These are phyloP conservation scores for Oenanthe javanica DNA, from an alignment of 140 eudicot species.

Conservation along the genomic window DNA sequence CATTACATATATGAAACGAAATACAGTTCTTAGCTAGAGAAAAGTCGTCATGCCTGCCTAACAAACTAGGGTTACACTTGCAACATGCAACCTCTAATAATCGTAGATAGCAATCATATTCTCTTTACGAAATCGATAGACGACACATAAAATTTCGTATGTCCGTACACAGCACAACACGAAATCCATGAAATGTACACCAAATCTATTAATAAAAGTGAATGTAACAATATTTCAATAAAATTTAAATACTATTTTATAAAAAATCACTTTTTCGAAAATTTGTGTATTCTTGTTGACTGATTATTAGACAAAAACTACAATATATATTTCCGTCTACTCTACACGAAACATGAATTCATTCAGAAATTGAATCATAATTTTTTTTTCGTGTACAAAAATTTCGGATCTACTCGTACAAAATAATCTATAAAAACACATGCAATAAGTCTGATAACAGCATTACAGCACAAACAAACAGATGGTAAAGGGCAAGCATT, in stretches of 20 bases:
- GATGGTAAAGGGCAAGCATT: neutral
- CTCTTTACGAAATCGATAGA: too few species aligned
- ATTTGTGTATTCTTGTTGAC: neutral
- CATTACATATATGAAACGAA: neutral
- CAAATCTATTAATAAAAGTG: too few species aligned
- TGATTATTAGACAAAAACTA: neutral
- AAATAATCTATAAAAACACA: neutral
- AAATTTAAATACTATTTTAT: too few species aligned
- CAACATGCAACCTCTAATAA: neutral
- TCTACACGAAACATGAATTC: neutral
- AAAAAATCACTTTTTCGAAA: too few species aligned
- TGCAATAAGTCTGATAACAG: neutral
- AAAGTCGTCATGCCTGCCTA: neutral
- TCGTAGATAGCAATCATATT: neutral
- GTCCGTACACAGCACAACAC: neutral
- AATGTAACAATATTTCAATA: too few species aligned
- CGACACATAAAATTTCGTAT: neutral
- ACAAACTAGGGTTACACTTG: neutral
- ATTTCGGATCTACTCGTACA: neutral
- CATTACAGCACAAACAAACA: neutral
- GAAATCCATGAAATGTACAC: too few species aligned
- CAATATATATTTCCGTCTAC: neutral
- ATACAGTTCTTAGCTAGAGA: neutral
- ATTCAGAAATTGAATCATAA: neutral
- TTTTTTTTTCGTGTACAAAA: neutral